Evolutionary conservation across 805 yeast genomes (phyloP).

Genomic region (Naumovozyma castellii): DNA sequence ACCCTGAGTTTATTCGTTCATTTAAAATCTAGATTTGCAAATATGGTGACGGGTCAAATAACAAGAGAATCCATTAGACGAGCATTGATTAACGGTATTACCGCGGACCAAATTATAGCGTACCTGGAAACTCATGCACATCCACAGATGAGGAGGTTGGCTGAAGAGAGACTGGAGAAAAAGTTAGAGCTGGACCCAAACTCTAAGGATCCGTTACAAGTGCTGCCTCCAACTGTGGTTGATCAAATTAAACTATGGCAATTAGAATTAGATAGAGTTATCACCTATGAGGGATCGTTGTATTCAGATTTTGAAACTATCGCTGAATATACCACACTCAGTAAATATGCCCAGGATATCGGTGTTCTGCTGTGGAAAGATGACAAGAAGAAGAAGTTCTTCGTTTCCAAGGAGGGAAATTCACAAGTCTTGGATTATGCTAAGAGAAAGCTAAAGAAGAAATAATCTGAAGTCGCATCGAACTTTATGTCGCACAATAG

Average conservation of each 20-base stretch:
- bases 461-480: constrained; percentile 1
- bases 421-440: constrained; percentile 88
- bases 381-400: constrained; percentile 57
- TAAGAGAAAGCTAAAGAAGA: constrained; percentile 37
- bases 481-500: no score
- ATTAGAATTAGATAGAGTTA: constrained; percentile 85
- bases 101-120: constrained; percentile 88
- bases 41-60: constrained; percentile 87
- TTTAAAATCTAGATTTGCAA: constrained; percentile 72
- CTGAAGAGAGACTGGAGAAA: constrained; percentile 59
- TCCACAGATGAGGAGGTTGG: constrained; percentile 72
- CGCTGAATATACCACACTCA: constrained; percentile 63
- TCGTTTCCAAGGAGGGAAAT: constrained; percentile 81
- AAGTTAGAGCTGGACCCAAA: constrained; percentile 49
- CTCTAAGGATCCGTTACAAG: constrained; percentile 44
- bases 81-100: constrained; percentile 81
- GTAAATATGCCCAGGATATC: constrained; percentile 76
- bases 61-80: constrained; percentile 84
- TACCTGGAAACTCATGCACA: constrained; percentile 90
- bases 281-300: constrained; percentile 75
- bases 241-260: constrained; percentile 97
- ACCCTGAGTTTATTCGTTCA: constrained; percentile 82
- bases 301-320: constrained; percentile 77
- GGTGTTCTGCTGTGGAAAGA: constrained; percentile 91
- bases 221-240: constrained; percentile 90